phyloP scores from a whole-genome alignment of 257 asterid genomes.

The Euphrasia confusa region DNA sequence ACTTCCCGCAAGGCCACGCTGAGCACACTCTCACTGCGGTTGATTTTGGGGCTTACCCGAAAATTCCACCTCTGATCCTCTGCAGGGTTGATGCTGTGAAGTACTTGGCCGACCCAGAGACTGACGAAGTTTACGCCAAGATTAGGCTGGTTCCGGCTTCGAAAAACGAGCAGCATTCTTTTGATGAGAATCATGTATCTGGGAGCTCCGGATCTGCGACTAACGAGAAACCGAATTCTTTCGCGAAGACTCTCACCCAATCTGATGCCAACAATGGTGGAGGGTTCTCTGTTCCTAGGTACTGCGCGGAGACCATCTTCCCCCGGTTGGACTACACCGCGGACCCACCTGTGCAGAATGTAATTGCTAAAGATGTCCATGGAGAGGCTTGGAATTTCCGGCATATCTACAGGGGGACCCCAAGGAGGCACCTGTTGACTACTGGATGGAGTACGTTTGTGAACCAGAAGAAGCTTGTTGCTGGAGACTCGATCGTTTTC shows the following conservation, averaged over 20 bases:
- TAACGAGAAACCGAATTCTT: conserved; percentile 33
- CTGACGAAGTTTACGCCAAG: conserved; percentile 48
- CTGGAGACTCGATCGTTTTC: conserved; percentile 53
- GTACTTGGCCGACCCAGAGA: conserved; percentile 41
- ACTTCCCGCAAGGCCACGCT: conserved; percentile 6
- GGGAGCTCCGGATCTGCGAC: conserved; percentile 31
- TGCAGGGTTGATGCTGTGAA: conserved; percentile 25
- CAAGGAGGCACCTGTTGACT: conserved; percentile 57
- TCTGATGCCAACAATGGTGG: conserved; percentile 54
- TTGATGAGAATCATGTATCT: conserved; percentile 24
- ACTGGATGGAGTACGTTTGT: conserved; percentile 60
- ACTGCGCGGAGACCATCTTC: conserved; percentile 54
- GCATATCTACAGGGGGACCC: conserved; percentile 52
- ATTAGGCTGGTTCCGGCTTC: conserved; percentile 38
- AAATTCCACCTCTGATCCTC: conserved; percentile 4
- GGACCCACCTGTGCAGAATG: conserved; percentile 48
- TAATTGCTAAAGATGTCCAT: conserved; percentile 42
- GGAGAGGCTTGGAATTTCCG: conserved; percentile 43
- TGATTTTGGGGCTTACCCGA: conserved; percentile 3
- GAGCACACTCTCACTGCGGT: conserved; percentile 15
- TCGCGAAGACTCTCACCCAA: conserved; percentile 47
- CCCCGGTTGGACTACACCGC: conserved; percentile 41
- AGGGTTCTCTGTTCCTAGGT: conserved; percentile 49
- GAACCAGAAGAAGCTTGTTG: conserved; percentile 50
- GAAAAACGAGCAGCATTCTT: conserved; percentile 28